Base-by-base conservation (phyloP, 108 stramenopile species). In the Cyclotella sp. region DNA sequence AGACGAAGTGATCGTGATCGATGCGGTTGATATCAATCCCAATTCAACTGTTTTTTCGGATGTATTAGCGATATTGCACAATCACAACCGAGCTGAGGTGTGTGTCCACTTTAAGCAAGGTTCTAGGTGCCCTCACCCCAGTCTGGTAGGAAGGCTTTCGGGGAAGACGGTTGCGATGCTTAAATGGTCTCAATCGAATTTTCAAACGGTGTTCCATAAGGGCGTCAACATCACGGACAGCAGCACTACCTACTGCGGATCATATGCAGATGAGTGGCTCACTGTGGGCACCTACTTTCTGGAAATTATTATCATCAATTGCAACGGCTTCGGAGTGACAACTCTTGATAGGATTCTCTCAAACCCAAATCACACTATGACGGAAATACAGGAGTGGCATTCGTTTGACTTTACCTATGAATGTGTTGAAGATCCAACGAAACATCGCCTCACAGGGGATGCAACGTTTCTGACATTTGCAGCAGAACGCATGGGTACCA, bases 371-470 rank as follows among this genome's bases (percentile, higher is more conserved):
- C 53, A 21, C 8, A 19, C 53, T 18, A n/a, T n/a, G 15, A 21
- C 8, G 53, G 53, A 54, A 10, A n/a, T 54, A 19, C 53, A 54
- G 8, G 8, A 54, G 18, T 54, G 53, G 53, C 44, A 13, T 45
- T 45, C 44, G 44, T 54, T n/a, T n/a, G 21, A 54, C n/a, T 54
- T 54, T 54, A 54, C 15, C 8, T n/a, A 54, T 54, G 53, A 54
- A 54, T 54, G 53, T 19, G 53, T 54, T n/a, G 53, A 54, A 54
- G 53, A 54, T 19, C 53, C 53, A 54, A 19, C 11, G 8, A 16
- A n/a, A 54, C 15, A 54, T 54, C 53, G 53, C 11, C 11, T 54
- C 53, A 54, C 53, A 18, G 53, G 18, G 8, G 21, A 54, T 21
- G n/a, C 8, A 7, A 19, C 53, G 7, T 54, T n/a, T 19, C 11